A percentile compares a stretch with the other conserved stretches of the same genome.
These are phyloP conservation scores for Tuber magnatum DNA, from an alignment of 495 filamentous ascomycete species.

Conservation along the genomic window DNA sequence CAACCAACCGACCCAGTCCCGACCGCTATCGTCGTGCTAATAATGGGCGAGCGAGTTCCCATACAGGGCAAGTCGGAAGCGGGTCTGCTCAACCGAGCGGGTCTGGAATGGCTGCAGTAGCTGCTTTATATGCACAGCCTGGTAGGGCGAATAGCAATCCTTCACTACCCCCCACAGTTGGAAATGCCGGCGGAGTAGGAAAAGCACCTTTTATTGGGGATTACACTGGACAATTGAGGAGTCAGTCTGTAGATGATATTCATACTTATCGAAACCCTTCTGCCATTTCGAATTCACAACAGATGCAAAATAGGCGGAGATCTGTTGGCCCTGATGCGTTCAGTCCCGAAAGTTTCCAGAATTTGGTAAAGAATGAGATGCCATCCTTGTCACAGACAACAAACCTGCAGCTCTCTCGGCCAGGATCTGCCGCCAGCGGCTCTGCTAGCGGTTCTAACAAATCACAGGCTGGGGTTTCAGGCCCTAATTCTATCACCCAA, in stretches of 20 bases:
- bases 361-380: slow-evolving; percentile 37
- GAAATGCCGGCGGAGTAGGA: slow-evolving; percentile 20
- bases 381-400: slow-evolving; percentile 40
- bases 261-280: slow-evolving; percentile 41
- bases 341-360: slow-evolving; percentile 47
- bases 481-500: slow-evolving; percentile 18
- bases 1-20: slow-evolving; percentile 53
- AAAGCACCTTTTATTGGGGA: slow-evolving; percentile 42
- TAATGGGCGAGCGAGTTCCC: slow-evolving; percentile 37
- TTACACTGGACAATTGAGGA: slow-evolving; percentile 40
- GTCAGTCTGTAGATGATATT: slow-evolving; percentile 45
- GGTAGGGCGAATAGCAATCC: slow-evolving; percentile 40
- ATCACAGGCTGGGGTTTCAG: slow-evolving; percentile 26
- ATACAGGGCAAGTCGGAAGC: slow-evolving; percentile 11
- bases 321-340: slow-evolving; percentile 39
- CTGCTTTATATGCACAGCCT: slow-evolving; percentile 44
- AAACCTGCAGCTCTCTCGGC: slow-evolving; percentile 29
- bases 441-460: slow-evolving; percentile 37
- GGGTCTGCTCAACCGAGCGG: slow-evolving; percentile 46
- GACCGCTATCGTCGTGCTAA: slow-evolving; percentile 60
- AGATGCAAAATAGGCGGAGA: slow-evolving; percentile 41
- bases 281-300: slow-evolving; percentile 26
- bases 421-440: slow-evolving; percentile 28
- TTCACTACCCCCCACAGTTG: slow-evolving; percentile 38
- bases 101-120: slow-evolving; percentile 44